Evolutionary conservation across 352 stramenopile genomes (phyloP).

Genomic region (Saprolegnia parasitica): DNA sequence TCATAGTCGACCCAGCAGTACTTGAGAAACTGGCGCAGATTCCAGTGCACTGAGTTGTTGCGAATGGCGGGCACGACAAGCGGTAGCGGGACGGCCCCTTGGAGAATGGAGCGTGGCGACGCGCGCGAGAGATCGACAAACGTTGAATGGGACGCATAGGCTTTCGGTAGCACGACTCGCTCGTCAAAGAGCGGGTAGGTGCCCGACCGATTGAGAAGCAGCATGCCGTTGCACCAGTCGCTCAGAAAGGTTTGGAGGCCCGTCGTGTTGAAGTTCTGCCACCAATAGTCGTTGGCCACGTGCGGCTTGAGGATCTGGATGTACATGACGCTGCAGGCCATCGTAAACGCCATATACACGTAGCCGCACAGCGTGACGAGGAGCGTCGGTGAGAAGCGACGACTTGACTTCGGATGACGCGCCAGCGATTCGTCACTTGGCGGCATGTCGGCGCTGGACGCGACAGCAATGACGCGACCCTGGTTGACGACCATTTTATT

Average conservation of each 20-base stretch:
- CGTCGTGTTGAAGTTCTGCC: slow-evolving; percentile 18
- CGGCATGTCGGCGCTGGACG: too few species aligned
- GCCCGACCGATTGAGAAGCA: neutral
- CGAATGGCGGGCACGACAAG: slow-evolving; percentile 4
- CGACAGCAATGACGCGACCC: too few species aligned
- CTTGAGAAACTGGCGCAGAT: neutral
- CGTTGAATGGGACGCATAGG: neutral
- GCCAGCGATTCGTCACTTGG: too few species aligned
- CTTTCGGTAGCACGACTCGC: neutral
- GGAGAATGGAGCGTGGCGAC: neutral
- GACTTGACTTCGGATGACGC: too few species aligned
- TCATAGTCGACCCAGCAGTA: slow-evolving; percentile 23
- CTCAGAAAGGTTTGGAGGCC: slow-evolving; percentile 22
- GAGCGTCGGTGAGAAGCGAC: neutral
- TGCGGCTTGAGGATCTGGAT: slow-evolving; percentile 13
- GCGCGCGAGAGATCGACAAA: neutral
- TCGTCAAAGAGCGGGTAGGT: neutral
- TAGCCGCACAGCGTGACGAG: slow-evolving; percentile 5
- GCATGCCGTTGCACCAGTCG: neutral
- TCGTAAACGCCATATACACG: slow-evolving; percentile 13
- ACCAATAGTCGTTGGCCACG: slow-evolving; percentile 23
- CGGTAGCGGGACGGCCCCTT: slow-evolving; percentile 1
- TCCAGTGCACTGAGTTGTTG: neutral
- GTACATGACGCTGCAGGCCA: slow-evolving; percentile 12
- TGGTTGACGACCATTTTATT: too few species aligned